Evolutionary conservation across 2,329 filamentous ascomycete genomes (phyloP), one percentile per base, ranked within the genome.

Genomic region (Penicillium sp.): DNA sequence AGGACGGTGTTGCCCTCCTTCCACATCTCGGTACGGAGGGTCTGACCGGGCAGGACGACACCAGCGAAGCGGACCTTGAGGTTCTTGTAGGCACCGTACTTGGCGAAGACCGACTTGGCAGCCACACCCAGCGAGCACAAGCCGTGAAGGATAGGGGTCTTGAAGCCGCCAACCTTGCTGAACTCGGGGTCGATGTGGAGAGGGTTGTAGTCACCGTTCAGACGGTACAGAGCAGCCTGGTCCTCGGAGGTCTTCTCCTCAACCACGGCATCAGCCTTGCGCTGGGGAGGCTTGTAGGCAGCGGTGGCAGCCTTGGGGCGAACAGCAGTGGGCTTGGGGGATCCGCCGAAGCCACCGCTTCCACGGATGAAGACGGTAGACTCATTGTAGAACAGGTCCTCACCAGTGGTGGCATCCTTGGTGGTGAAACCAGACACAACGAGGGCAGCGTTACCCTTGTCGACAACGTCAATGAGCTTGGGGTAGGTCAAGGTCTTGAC

Each of bases 341-440:
- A 84, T 9, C 95, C 95, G 55, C 89, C 92, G 69, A 98, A 98
- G 54, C 93, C 92, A 63, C 95, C 95, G 57, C 88, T 89, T 49
- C 93, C 93, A 57, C 93, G 88, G 63, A 99, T 86, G 81, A 99
- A 97, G 65, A 93, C 86, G n/a, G 90, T 93, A 62, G 85, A 86
- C 77, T 99, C 95, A 78, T 97, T 98, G 83, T 98, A 98, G 80
- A 98, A 98, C 63, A 99, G 79, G 58, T 96, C 90, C 74, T 96
- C 90, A 66, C 91, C 91, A 0, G 87, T 95, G 65, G 86, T 87
- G 57, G 90, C 91, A 72, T 96, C 87, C 74, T 91, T 87, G 46
- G 95, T 98, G 33, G 88, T 90, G 65, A 88, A 87, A 62, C 90
- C 91, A 21, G 84, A 87, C 70, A 93, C 89, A 55, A 96, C 85